Base-by-base conservation (phyloP, 306 rosid species). In the Rosa chinensis region DNA sequence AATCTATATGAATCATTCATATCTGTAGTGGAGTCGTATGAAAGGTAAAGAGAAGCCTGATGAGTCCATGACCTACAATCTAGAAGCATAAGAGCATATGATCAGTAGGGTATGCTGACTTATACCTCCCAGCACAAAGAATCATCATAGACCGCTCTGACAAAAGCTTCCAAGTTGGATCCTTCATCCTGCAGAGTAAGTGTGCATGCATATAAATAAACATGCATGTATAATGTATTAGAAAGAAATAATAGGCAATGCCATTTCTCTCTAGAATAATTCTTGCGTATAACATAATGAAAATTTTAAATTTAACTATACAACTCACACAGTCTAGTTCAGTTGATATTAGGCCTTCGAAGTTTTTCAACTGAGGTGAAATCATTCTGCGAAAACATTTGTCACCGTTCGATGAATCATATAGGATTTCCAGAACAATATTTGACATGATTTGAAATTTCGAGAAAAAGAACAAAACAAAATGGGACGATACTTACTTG, bases 61-160 rank as follows among this genome's bases (percentile, higher is more conserved):
- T 32, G 37, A 32, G 37, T 32, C 37, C 3, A 32, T 32, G 37
- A 32, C 37, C 37, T 32, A 32, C 2, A 32, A 32, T 32, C 10
- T 44, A 44, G 47, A 44, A 8, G 47, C 47, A 44, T 40, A 78
- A 14, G 6, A 12, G 56, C 35, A 23, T n/a, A 14, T 6, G 10
- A 73, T 8, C 40, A 18, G 42, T 70, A 61, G 52, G 52, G 72
- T 63, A 13, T 25, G 47, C 21, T 49, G 25, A 21, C 53, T 13
- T 47, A 10, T 85, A 90, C 94, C 88, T 90, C 70, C 95, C 95
- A 90, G 45, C 77, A 12, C 52, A 90, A 75, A 23, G 95, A 89
- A 82, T 88, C 81, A 70, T 89, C 95, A 0, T 55, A 8, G 1
- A 72, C 64, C 74, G 23, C 79, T 0, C 74, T 84, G 12, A 78